Percentiles rank a stretch among this genome's conserved stretches.
Evolutionary conservation across 345 rosid species (phyloP).

Genomic region (Schrenkiella parvula): DNA sequence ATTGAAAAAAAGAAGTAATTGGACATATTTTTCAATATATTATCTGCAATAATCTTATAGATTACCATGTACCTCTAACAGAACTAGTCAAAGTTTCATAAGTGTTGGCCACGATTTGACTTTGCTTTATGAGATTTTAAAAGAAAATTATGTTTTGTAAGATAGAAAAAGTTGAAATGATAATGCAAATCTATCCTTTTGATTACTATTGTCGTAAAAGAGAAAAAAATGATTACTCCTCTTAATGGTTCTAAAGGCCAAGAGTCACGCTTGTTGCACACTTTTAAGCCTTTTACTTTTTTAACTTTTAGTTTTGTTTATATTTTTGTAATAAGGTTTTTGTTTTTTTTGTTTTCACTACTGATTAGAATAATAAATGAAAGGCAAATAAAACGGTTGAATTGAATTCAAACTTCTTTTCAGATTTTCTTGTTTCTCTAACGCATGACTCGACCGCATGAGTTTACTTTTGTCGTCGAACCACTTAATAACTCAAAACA

Average conservation of each 20-base stretch:
- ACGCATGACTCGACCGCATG: conserved; percentile 36
- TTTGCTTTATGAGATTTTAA: background rate
- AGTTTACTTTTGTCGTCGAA: conserved; percentile 34
- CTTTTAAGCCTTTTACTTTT: conserved; percentile 13
- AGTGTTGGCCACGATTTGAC: conserved; percentile 17
- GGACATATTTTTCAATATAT: background rate
- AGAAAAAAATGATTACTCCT: conserved; percentile 21
- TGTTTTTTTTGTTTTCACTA: too few relatives aligned
- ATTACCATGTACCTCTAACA: background rate
- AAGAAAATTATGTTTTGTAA: background rate
- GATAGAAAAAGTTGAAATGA: background rate
- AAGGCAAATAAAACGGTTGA: conserved; percentile 28
- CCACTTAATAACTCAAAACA: conserved; percentile 27
- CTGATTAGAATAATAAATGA: conserved; percentile 10
- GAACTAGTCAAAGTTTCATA: conserved; percentile 7
- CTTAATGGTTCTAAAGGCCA: conserved; percentile 21
- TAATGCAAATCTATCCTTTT: conserved; percentile 10
- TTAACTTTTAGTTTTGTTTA: background rate
- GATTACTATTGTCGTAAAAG: conserved; percentile 15
- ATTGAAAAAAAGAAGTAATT: conserved; percentile 9
- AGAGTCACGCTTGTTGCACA: conserved; percentile 36
- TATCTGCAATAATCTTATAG: background rate
- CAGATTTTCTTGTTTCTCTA: conserved; percentile 25
- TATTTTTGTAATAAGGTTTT: background rate
- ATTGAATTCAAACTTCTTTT: conserved; percentile 28